These are phyloP conservation scores for Globisporangium ultimum DNA, from an alignment of 352 stramenopile species.

Conservation along the genomic window DNA sequence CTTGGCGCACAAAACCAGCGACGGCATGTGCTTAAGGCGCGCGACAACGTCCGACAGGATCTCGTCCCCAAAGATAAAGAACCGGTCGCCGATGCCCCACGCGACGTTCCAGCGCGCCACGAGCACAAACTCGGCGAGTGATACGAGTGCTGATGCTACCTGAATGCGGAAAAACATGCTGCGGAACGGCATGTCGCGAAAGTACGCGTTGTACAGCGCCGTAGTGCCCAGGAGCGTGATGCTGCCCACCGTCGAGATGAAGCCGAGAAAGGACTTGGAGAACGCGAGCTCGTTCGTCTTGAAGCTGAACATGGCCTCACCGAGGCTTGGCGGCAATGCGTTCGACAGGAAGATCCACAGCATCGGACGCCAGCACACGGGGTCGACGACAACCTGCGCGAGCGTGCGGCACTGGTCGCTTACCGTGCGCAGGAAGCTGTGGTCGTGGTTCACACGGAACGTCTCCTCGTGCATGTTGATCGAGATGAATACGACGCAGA, in stretches of 20 bases:
- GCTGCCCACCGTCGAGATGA: constrained; percentile 73
- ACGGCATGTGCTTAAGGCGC: constrained; percentile 89
- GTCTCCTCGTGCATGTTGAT: constrained; percentile 53
- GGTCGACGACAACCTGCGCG: constrained; percentile 57
- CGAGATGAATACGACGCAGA: constrained; percentile 65
- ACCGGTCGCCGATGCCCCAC: constrained; percentile 58
- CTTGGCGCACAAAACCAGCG: constrained; percentile 93
- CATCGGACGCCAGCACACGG: constrained; percentile 75
- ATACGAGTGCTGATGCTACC: constrained; percentile 60
- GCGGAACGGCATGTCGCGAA: constrained; percentile 74
- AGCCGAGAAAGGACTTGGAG: constrained; percentile 73
- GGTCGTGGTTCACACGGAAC: constrained; percentile 18
- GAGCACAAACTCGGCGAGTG: constrained; percentile 65
- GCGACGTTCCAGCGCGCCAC: constrained; percentile 63
- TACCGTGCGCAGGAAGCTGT: constrained; percentile 53
- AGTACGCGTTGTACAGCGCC: constrained; percentile 77
- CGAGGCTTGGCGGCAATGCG: constrained; percentile 60
- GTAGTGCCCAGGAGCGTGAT: constrained; percentile 70
- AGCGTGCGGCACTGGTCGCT: constrained; percentile 44
- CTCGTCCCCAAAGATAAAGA: constrained; percentile 83
- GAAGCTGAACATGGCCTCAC: constrained; percentile 84
- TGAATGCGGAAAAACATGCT: constrained; percentile 76
- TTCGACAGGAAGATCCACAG: constrained; percentile 84
- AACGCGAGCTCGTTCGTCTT: constrained; percentile 75
- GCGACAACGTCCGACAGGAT: constrained; percentile 79